Base-by-base conservation (phyloP, 2,329 filamentous ascomycete genomes). In the Phyllosticta capitalensis region DNA sequence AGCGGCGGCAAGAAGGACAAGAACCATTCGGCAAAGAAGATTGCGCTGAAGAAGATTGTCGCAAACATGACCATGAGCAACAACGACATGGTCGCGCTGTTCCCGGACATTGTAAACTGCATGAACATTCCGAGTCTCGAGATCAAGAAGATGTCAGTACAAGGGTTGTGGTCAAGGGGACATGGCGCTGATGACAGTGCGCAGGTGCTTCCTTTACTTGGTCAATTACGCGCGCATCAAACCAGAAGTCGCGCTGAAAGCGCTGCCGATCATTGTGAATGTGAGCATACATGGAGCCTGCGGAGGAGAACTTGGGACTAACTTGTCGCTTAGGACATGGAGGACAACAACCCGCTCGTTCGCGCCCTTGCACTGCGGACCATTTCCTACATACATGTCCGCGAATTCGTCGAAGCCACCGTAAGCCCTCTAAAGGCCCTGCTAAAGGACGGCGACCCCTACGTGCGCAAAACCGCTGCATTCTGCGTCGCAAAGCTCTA, bases 51-150 rank as follows among this genome's bases (percentile, higher is more conserved):
- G 83, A 96, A 96, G 82, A 97, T 99, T 67, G 94, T 99, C 67
- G 94, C 94, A 72, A 99, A 99, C 73, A 99, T 99, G 94, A 99
- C 94, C 65, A 99, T 99, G 94, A 97, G 92, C 83, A 99, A 99
- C 78, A 99, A 97, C 71, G 94, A 99, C 75, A 99, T 99, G 94
- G 88, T 97, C 59, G 91, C 90, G 48, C 80, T 99, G 56, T 99
- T 99, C 67, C 91, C 92, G 19, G 94, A 99, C 71, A 88, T 99
- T 62, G 89, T 99, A 67, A 86, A 81, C 63, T 97, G 92, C 79
- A 99, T 99, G 94, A 85, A 89, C 67, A 89, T 99, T 63, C 88
- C 87, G 56, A 95, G 89, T 68, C 78, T 99, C 72, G 94, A 99
- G 76, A 96, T 99, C 76, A 99, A 99, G 83, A 99, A 99, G 81